Percentiles rank a stretch among this genome's conserved stretches.
Conservation (phyloP, 257 asterid species). For the Knoxia roxburghii region DNA sequence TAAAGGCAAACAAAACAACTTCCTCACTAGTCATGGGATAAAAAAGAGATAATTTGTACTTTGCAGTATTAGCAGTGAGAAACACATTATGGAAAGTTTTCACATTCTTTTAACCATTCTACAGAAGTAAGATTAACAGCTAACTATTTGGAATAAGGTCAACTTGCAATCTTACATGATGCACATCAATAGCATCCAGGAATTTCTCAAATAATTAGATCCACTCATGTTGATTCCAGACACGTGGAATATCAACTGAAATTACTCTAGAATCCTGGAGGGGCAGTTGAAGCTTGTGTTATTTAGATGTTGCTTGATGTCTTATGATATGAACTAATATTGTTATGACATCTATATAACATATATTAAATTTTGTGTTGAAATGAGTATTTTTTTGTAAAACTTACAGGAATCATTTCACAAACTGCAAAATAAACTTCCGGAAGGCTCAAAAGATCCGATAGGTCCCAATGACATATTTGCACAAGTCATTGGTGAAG, state of each 20-base stretch:
- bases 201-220: constrained; percentile 93
- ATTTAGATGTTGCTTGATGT: too few species aligned
- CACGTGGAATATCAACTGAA: constrained; percentile 92
- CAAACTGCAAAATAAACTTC: too few species aligned
- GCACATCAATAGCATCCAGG: constrained; percentile 91
- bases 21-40: background rate
- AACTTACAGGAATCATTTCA: too few species aligned
- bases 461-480: too few species aligned
- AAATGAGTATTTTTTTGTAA: too few species aligned
- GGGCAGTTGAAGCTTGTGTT: too few species aligned
- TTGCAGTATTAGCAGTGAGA: background rate
- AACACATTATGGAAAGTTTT: background rate
- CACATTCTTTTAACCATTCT: background rate
- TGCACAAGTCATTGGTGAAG: too few species aligned
- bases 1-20: background rate
- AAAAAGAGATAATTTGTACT: too few species aligned
- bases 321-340: too few species aligned
- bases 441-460: too few species aligned
- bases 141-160: background rate
- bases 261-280: constrained; percentile 84
- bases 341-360: too few species aligned
- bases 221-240: constrained; percentile 95
- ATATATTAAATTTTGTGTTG: too few species aligned
- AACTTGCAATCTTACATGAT: constrained; percentile 64
- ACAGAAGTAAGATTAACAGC: background rate